phyloP scores from a whole-genome alignment of 306 rosid species.

The Trifolium subterraneum region DNA sequence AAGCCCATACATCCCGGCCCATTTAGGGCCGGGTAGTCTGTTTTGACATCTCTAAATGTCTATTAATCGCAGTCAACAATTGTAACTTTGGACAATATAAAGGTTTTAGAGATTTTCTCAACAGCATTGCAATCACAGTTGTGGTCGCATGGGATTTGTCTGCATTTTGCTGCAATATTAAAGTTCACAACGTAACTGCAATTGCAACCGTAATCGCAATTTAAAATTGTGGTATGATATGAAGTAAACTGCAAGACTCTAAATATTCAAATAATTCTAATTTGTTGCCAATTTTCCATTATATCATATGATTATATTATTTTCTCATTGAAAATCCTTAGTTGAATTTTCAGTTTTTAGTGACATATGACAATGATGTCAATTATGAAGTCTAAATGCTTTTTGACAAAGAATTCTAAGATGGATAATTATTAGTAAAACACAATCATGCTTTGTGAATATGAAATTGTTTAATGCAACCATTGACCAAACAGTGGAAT shows the following conservation, averaged over 20 bases:
- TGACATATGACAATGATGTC: slow-evolving; percentile 43
- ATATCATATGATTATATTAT: not conserved
- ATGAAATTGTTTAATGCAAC: slow-evolving; percentile 61
- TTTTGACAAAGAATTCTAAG: slow-evolving; percentile 61
- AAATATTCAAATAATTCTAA: not conserved
- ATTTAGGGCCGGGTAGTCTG: too few species aligned
- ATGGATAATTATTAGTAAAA: slow-evolving; percentile 52
- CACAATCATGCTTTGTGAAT: slow-evolving; percentile 50
- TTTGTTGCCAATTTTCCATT: not conserved
- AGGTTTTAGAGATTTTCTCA: not conserved
- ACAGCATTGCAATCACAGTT: not conserved
- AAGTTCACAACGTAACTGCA: not conserved
- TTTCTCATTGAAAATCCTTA: slow-evolving; percentile 30
- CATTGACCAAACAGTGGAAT: slow-evolving; percentile 53
- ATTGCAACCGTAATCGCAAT: not conserved
- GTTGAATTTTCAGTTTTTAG: slow-evolving; percentile 31
- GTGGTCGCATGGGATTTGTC: not conserved
- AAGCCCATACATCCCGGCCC: too few species aligned
- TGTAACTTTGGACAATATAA: not conserved
- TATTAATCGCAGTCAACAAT: not conserved
- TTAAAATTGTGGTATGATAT: not conserved
- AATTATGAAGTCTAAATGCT: slow-evolving; percentile 47
- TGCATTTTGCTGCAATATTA: not conserved
- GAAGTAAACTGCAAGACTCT: not conserved
- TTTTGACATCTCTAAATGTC: too few species aligned